Percentiles rank a stretch among this genome's conserved stretches.
Evolutionary conservation across 306 rosid species (phyloP).

Genomic region (Quercus ilex): DNA sequence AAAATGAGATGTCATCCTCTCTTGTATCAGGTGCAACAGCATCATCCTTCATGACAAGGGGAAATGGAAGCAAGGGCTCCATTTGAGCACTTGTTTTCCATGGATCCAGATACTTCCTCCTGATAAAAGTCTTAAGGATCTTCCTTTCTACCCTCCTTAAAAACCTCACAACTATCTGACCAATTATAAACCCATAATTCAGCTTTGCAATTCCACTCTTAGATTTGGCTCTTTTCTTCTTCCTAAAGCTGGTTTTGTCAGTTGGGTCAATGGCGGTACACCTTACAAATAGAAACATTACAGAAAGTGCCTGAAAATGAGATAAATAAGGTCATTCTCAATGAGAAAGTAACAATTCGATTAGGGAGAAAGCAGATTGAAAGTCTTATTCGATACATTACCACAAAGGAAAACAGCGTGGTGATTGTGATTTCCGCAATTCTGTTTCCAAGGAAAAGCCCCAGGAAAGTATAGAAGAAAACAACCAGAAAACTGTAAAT

Average conservation of each 20-base stretch:
- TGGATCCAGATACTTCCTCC: constrained; percentile 83
- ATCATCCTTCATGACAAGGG: constrained; percentile 70
- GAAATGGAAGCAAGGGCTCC: constrained; percentile 82
- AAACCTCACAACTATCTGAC: constrained; percentile 67
- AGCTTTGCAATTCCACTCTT: constrained; percentile 34
- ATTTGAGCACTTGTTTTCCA: constrained; percentile 44
- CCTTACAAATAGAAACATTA: constrained; percentile 68
- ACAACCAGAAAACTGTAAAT: constrained; percentile 60
- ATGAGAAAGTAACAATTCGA: neutral
- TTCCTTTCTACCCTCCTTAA: constrained; percentile 79
- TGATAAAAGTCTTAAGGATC: constrained; percentile 67
- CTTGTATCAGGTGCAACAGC: constrained; percentile 56
- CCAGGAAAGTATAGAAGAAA: constrained; percentile 72
- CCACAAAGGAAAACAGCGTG: constrained; percentile 52
- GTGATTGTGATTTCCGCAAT: constrained; percentile 61
- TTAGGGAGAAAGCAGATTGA: neutral
- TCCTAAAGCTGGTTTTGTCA: constrained; percentile 62
- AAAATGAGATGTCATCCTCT: constrained; percentile 75
- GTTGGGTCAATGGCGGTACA: constrained; percentile 90
- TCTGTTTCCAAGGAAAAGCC: constrained; percentile 71
- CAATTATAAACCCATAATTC: constrained; percentile 53
- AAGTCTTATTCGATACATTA: constrained; percentile 16
- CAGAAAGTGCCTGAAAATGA: constrained; percentile 51
- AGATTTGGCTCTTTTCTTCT: constrained; percentile 32
- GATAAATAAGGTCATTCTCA: neutral